phyloP scores from a whole-genome alignment of 2,329 filamentous ascomycete species.

The Sporothrix phasma region DNA sequence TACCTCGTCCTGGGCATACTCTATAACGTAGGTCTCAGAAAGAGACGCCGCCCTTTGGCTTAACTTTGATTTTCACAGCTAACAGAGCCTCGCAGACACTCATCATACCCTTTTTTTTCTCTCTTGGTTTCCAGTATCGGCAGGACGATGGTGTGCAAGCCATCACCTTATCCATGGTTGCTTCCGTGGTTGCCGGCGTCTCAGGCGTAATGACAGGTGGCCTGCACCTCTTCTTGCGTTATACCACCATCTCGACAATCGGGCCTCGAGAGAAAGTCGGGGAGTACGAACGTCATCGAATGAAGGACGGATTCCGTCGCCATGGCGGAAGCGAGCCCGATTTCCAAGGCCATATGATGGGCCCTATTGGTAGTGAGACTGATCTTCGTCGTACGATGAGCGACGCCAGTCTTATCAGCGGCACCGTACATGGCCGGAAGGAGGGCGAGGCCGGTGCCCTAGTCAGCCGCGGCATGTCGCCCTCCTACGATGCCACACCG shows the following conservation, averaged over 20 bases:
- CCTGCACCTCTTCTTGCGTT: slow-evolving; percentile 57
- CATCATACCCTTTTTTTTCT: slow-evolving; percentile 54
- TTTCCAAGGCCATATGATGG: slow-evolving; percentile 28
- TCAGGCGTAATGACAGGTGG: slow-evolving; percentile 56
- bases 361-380: slow-evolving; percentile 23
- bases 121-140: slow-evolving; percentile 37
- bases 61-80: background rate
- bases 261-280: slow-evolving; percentile 36
- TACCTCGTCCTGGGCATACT: slow-evolving; percentile 49
- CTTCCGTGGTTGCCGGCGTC: slow-evolving; percentile 55
- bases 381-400: slow-evolving; percentile 27
- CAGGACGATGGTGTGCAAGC: slow-evolving; percentile 30
- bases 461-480: slow-evolving; percentile 18
- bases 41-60: background rate
- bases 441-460: slow-evolving; percentile 26
- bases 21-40: slow-evolving; percentile 42
- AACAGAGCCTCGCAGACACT: slow-evolving; percentile 34
- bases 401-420: slow-evolving; percentile 27
- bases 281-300: slow-evolving; percentile 37
- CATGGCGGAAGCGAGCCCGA: slow-evolving; percentile 22
- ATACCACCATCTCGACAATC: slow-evolving; percentile 49
- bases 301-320: slow-evolving; percentile 35
- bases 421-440: slow-evolving; percentile 22
- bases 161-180: slow-evolving; percentile 49
- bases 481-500: slow-evolving; percentile 15